A percentile compares a stretch with the other conserved stretches of the same genome.
Evolutionary conservation across 495 filamentous ascomycete genomes (phyloP).

Genomic region (Venustampulla echinocandica): DNA sequence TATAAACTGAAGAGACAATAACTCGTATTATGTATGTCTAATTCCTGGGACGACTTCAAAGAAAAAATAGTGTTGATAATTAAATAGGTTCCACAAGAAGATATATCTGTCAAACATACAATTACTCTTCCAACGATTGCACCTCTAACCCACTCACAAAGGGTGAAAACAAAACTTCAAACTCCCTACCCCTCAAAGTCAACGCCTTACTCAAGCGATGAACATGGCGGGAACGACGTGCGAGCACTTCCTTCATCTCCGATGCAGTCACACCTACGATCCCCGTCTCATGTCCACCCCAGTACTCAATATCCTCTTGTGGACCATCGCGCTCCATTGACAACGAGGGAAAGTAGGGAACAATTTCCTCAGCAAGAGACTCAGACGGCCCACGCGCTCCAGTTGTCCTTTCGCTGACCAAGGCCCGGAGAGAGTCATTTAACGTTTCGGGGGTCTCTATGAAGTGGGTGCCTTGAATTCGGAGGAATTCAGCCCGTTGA

Average conservation of each 20-base stretch:
- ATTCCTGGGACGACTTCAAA: too few relatives aligned
- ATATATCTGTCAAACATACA: too few relatives aligned
- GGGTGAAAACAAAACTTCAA: neutral
- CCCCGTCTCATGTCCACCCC: conserved; percentile 1
- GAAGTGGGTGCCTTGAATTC: conserved; percentile 12
- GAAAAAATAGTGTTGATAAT: too few relatives aligned
- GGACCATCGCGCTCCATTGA: neutral
- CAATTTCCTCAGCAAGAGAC: neutral
- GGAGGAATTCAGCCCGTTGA: conserved; percentile 15
- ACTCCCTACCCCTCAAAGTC: neutral
- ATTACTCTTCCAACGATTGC: too few relatives aligned
- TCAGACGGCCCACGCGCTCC: neutral
- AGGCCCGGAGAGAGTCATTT: conserved; percentile 12
- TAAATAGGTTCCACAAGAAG: too few relatives aligned
- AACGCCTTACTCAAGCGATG: neutral
- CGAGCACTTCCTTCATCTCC: neutral
- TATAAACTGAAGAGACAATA: too few relatives aligned
- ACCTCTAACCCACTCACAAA: too few relatives aligned
- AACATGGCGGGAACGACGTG: neutral
- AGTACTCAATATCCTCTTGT: conserved; percentile 5
- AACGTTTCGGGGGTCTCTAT: conserved; percentile 15
- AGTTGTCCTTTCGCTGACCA: conserved; percentile 1
- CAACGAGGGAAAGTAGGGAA: neutral
- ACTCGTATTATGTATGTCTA: too few relatives aligned
- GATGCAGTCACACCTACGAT: neutral